A percentile compares a stretch with the other conserved stretches of the same genome.
Evolutionary conservation across 2,329 filamentous ascomycete species (phyloP).

Genomic region (Cryphonectria parasitica): DNA sequence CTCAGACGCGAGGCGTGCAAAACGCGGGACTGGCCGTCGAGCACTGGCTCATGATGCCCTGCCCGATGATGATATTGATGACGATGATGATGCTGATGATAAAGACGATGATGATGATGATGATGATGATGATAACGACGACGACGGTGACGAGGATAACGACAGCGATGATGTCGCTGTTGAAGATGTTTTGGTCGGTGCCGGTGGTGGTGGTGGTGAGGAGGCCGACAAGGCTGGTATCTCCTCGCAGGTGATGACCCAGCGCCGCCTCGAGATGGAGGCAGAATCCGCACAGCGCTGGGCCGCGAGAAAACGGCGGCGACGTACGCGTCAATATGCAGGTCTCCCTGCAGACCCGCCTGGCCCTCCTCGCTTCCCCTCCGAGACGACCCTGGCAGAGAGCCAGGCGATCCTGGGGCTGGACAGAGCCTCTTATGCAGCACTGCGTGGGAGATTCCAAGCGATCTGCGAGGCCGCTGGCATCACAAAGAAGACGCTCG

Average conservation of each 20-base stretch:
- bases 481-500: constrained; percentile 76
- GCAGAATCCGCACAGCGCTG: constrained; percentile 65
- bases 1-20: constrained; percentile 33
- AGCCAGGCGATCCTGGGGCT: constrained; percentile 71
- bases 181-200: not conserved
- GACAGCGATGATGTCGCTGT: not conserved
- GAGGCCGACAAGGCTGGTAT: constrained; percentile 38
- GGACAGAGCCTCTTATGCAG: constrained; percentile 64
- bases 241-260: constrained; percentile 53
- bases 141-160: constrained; percentile 26
- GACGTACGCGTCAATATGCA: constrained; percentile 69
- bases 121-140: constrained; percentile 14
- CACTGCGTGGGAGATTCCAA: constrained; percentile 69
- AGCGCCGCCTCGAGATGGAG: constrained; percentile 58
- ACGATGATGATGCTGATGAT: constrained; percentile 2
- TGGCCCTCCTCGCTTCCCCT: constrained; percentile 74
- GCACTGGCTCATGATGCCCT: constrained; percentile 41
- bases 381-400: constrained; percentile 81
- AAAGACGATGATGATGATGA: not conserved
- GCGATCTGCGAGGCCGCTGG: constrained; percentile 68
- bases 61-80: constrained; percentile 13
- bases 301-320: constrained; percentile 67
- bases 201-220: not conserved
- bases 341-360: constrained; percentile 69
- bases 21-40: constrained; percentile 37